Conservation (phyloP, 1,284 basidiomycete genomes). For the Takashimella koratensis region DNA sequence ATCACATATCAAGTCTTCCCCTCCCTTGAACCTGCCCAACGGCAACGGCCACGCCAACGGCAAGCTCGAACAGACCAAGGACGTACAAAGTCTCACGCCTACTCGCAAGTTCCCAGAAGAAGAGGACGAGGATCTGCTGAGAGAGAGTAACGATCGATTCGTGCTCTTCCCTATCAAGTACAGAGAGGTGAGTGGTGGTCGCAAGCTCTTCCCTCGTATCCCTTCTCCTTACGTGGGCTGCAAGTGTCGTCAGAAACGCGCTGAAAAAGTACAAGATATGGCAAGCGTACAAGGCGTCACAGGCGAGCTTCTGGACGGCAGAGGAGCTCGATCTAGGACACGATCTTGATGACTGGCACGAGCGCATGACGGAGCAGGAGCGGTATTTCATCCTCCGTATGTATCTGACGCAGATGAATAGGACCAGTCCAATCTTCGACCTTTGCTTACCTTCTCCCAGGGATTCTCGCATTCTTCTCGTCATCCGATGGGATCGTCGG, state of each 20-base stretch:
- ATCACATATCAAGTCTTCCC: too few species aligned
- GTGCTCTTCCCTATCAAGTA: conserved; percentile 90
- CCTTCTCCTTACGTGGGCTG: too few species aligned
- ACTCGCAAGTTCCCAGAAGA: conserved; percentile 41
- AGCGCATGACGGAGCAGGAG: conserved; percentile 81
- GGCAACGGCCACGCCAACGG: too few species aligned
- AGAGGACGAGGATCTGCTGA: conserved; percentile 69
- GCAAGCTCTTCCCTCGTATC: neutral
- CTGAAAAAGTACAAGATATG: conserved; percentile 87
- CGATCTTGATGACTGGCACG: conserved; percentile 84
- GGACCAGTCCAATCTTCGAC: too few species aligned
- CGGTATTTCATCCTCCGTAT: conserved; percentile 86
- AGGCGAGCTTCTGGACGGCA: conserved; percentile 71
- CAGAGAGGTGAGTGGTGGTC: conserved; percentile 54
- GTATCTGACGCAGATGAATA: too few species aligned
- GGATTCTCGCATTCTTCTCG: conserved; percentile 88
- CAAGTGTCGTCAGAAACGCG: too few species aligned
- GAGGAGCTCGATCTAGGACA: conserved; percentile 94
- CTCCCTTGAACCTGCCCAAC: too few species aligned
- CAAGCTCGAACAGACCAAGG: neutral
- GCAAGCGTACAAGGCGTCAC: conserved; percentile 82
- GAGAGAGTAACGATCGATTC: conserved; percentile 61
- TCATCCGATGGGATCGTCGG: conserved; percentile 96
- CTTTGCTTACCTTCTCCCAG: conserved; percentile 3
- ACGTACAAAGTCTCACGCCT: neutral